These are phyloP conservation scores for Perkinsus marinus DNA, from an alignment of 169 alveolate species.

Conservation along the genomic window DNA sequence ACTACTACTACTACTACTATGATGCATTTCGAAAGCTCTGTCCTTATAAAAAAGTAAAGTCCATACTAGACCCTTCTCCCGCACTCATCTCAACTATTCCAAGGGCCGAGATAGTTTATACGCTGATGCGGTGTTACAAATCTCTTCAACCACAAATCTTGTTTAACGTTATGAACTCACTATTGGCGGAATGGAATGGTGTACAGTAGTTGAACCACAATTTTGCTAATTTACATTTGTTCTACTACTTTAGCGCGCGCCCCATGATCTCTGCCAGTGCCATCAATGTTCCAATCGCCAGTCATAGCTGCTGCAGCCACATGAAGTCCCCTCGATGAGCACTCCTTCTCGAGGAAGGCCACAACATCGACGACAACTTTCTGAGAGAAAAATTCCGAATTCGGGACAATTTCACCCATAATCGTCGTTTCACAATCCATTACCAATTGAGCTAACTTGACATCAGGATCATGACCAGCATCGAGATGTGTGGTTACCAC, in stretches of 20 bases:
- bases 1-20: too few relatives aligned
- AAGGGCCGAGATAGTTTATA: too few relatives aligned
- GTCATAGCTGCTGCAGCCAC: neutral
- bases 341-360: neutral
- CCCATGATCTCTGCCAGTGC: neutral
- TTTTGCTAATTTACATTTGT: neutral
- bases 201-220: too few relatives aligned
- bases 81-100: too few relatives aligned
- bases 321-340: neutral
- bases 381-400: neutral
- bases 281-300: neutral
- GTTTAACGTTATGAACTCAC: too few relatives aligned
- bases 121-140: too few relatives aligned
- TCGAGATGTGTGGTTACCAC: neutral
- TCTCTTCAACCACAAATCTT: too few relatives aligned
- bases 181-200: too few relatives aligned
- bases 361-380: neutral
- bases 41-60: too few relatives aligned
- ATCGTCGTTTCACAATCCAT: neutral
- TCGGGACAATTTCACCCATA: neutral
- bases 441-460: neutral
- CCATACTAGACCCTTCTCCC: too few relatives aligned
- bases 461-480: neutral
- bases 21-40: too few relatives aligned
- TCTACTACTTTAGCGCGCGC: neutral